Conservation (phyloP, 1,284 basidiomycete genomes). For the Cryptococcus amylolentus region DNA sequence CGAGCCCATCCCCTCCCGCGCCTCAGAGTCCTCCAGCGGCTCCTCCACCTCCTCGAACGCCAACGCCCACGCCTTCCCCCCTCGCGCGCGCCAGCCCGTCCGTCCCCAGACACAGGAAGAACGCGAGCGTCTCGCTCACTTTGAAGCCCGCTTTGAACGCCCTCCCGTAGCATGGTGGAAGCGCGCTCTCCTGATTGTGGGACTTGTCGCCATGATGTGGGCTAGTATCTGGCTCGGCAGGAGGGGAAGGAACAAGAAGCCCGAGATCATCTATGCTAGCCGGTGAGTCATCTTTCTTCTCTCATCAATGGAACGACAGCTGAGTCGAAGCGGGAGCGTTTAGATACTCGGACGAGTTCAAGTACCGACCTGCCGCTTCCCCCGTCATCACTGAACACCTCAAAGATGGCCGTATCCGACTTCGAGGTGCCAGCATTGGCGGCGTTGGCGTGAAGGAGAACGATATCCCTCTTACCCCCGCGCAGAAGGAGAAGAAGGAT, state of each 20-base stretch:
- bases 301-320: neutral
- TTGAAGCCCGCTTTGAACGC: slow-evolving; percentile 40
- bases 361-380: slow-evolving; percentile 50
- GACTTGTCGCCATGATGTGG: slow-evolving; percentile 38
- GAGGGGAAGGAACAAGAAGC: slow-evolving; percentile 16
- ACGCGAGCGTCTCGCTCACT: neutral
- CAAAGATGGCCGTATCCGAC: slow-evolving; percentile 46
- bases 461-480: slow-evolving; percentile 39
- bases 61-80: neutral
- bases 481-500: slow-evolving; percentile 25
- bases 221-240: slow-evolving; percentile 28
- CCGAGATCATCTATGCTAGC: slow-evolving; percentile 47
- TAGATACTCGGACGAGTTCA: slow-evolving; percentile 51
- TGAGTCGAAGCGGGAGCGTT: neutral
- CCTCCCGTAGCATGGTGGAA: slow-evolving; percentile 45
- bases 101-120: no score
- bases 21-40: neutral
- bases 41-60: neutral
- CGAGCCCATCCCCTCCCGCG: no score
- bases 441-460: slow-evolving; percentile 43
- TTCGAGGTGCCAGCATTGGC: slow-evolving; percentile 48
- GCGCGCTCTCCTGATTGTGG: slow-evolving; percentile 30
- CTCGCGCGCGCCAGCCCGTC: no score
- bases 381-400: slow-evolving; percentile 51
- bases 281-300: slow-evolving; percentile 30